Conservation (phyloP, 139 green algal species). For the Edaphochlamys debaryana region DNA sequence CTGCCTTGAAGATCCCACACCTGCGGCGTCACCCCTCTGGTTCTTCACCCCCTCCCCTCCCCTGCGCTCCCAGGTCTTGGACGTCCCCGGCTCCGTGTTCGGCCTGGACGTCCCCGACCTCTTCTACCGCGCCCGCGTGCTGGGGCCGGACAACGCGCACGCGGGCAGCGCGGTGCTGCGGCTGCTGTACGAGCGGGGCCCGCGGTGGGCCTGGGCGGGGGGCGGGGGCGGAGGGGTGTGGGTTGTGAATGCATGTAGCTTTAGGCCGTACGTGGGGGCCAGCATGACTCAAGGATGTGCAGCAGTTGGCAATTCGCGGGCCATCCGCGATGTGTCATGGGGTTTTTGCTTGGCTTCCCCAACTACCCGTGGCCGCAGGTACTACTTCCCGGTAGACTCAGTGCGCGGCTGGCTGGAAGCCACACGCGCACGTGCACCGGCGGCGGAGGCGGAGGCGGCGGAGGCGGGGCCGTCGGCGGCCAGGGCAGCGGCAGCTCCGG, state of each 20-base stretch:
- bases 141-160: neutral
- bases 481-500: too few relatives aligned
- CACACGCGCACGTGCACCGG: neutral
- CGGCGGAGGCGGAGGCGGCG: too few relatives aligned
- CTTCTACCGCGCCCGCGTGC: neutral
- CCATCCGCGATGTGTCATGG: too few relatives aligned
- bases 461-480: too few relatives aligned
- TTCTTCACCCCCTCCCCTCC: too few relatives aligned
- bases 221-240: neutral
- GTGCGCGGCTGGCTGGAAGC: neutral
- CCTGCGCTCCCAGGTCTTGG: neutral
- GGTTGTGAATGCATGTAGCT: neutral
- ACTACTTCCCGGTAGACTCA: neutral
- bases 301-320: too few relatives aligned
- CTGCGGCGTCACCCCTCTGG: too few relatives aligned
- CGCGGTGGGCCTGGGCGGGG: neutral
- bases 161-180: neutral
- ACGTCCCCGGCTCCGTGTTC: constrained; percentile 8
- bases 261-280: too few relatives aligned
- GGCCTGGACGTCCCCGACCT: too few relatives aligned
- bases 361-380: neutral
- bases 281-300: too few relatives aligned
- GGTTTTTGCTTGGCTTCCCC: too few relatives aligned
- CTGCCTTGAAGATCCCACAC: too few relatives aligned
- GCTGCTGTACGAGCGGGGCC: neutral